Base-by-base conservation (phyloP, 1,139 yeast species). In the Hyphopichia khmerensis region DNA sequence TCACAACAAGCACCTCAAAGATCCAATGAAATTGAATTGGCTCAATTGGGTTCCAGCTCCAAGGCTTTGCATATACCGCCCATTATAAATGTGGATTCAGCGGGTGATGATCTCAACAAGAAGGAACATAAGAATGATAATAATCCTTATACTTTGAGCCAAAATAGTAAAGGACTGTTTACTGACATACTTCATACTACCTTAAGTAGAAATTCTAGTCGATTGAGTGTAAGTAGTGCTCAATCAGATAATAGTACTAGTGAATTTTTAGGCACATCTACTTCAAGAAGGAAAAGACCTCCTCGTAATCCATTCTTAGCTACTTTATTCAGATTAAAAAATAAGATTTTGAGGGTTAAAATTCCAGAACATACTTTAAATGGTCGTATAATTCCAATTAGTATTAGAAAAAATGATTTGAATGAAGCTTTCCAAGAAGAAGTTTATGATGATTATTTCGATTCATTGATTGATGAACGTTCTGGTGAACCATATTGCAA, bases 371-470 rank as follows among this genome's bases (percentile, higher is more conserved):
- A 81, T 7, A 76, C 95, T 0, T 75, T 73, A 41, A 76, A 81
- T 39, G 97, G 97, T 2, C 70, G 98, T 47, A 69, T 73, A 30
- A 77, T 91, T n/a, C 96, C 96, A 0, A 59, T 91, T 13, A 56
- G 75, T 1, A 57, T 79, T 14, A 65, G 69, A 46, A 59, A 52
- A 17, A 52, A 59, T 2, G 55, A 53, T 8, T 57, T 63, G 16
- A 67, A 69, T 43, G 49, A 47, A 1, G 51, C 51, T 29, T 71
- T 63, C 45, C 60, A 57, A 21, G 66, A 62, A 35, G 57, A 53
- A 11, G 62, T 51, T 41, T 69, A 69, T 44, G 63, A 61, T 43
- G 43, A 52, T 2, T 48, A 53, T 10, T 48, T 47, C 16, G 59
- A 57, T 33, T 55, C 60, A 1, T 62, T 80, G 38, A 59, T 84